Conservation (phyloP, 768 basidiomycete genomes). For the Mycena olivaceomarginata region DNA sequence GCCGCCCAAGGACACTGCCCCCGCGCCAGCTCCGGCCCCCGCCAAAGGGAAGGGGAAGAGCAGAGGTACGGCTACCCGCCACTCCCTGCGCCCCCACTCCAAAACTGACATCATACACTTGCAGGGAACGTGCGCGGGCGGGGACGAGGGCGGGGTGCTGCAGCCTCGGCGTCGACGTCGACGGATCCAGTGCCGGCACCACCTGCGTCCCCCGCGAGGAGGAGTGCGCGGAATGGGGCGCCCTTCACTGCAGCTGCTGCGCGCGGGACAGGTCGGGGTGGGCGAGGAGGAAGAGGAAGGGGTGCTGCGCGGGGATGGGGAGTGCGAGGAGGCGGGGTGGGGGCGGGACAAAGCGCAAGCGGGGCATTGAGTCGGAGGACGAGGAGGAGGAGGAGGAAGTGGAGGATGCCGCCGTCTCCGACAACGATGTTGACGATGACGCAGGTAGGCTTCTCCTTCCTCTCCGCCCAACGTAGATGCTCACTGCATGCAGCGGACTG, state of each 20-base stretch:
- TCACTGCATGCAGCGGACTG: too few species aligned
- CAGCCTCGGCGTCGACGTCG: too few species aligned
- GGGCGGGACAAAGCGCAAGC: conserved; percentile 44
- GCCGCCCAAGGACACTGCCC: background rate
- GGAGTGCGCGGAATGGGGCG: background rate
- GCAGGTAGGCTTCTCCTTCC: background rate
- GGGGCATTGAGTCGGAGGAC: conserved; percentile 29
- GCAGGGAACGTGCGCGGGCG: background rate
- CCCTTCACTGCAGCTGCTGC: background rate
- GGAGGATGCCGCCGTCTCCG: too few species aligned
- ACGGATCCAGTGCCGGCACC: too few species aligned
- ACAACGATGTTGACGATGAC: background rate
- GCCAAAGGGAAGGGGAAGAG: conserved; percentile 45
- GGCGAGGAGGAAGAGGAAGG: background rate
- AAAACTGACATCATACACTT: too few species aligned
- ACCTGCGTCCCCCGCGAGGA: background rate
- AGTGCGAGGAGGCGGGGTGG: conserved; percentile 33
- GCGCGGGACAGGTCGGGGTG: background rate
- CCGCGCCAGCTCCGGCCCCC: conserved; percentile 42
- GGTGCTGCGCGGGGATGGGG: background rate
- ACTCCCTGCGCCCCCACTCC: too few species aligned
- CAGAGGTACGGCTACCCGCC: background rate
- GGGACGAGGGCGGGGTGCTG: background rate
- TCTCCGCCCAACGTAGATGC: too few species aligned
- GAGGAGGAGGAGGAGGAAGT: conserved; percentile 27